Base-by-base conservation (phyloP, 1,139 yeast species). In the Scheffersomyces titani region DNA sequence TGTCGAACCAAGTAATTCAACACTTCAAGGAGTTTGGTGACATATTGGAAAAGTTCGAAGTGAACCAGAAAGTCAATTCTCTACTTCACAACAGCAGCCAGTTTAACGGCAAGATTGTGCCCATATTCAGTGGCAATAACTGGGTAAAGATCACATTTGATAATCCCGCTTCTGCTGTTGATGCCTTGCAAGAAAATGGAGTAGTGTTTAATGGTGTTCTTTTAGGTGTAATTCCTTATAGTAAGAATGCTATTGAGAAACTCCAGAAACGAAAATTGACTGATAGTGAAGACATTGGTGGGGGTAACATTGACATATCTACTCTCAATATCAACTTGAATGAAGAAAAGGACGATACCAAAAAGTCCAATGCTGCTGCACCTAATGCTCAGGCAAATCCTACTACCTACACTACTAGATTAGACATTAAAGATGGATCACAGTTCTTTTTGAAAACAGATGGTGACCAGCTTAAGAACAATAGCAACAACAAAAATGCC, bases 131-230 rank as follows among this genome's bases (percentile, higher is more conserved):
- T 13, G 98, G 98, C 0, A 83, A 85, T 50, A 88, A 92, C 52
- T 94, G 98, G 98, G 86, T 92, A 22, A 90, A 92, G 67, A 71
- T 94, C 54, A 92, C 98, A 0, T 94, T 86, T 70, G 90, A 87
- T 58, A 88, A 87, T 59, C 85, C 90, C 3, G 78, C 87, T 3
- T 83, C 93, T 13, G 97, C 98, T 1, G 73, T 86, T 30, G 87
- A 96, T 56, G 98, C 98, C 0, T 75, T 92, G 50, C 87, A 88
- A 61, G 97, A 92, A 65, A 91, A 90, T 67, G 96, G 96, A 0
- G 74, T 82, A 19, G 84, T 89, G 2, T 82, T 88, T 63, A 88
- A 88, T 55, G 94, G 92, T 0, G 82, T 84, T 19, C 78, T 89
- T 54, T 77, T 91, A 56, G 97, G 97, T 1, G 94, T 94, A 57